phyloP scores from a whole-genome alignment of 129 eudicot genomes.

The Saposhnikovia divaricata region DNA sequence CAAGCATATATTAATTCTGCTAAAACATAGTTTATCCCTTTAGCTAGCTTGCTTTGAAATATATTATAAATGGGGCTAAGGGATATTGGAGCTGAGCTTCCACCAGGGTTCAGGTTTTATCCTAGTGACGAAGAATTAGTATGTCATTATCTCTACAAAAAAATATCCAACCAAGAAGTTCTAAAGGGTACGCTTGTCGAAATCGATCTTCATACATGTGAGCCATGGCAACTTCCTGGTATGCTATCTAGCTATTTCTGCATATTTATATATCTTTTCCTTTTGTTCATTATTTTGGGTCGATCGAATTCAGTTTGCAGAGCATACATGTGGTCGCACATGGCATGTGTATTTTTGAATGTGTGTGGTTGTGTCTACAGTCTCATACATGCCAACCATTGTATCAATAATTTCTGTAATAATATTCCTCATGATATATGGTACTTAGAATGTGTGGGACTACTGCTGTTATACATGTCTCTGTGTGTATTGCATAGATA shows the following conservation, averaged over 20 bases:
- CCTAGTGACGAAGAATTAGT: slow-evolving; percentile 93
- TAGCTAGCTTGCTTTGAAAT: background rate
- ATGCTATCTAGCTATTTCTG: slow-evolving; percentile 22
- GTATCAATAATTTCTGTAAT: background rate
- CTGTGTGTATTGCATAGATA: background rate
- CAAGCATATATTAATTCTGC: background rate
- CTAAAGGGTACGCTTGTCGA: slow-evolving; percentile 63
- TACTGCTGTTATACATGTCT: background rate
- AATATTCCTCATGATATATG: background rate
- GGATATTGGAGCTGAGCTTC: slow-evolving; percentile 80
- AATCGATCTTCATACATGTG: slow-evolving; percentile 89
- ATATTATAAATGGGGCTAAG: slow-evolving; percentile 52
- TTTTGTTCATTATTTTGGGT: background rate
- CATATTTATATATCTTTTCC: background rate
- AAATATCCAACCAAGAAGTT: slow-evolving; percentile 60
- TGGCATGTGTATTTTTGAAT: background rate
- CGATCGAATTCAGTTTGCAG: background rate
- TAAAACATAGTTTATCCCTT: background rate
- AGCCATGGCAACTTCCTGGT: slow-evolving; percentile 99
- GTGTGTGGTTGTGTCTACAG: background rate
- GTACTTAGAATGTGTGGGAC: background rate
- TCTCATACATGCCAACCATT: background rate
- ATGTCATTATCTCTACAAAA: slow-evolving; percentile 78
- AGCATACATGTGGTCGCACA: background rate
- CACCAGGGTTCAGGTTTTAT: slow-evolving; percentile 91